Conservation (phyloP, 768 basidiomycete genomes). For the Strobilomyces confusus region DNA sequence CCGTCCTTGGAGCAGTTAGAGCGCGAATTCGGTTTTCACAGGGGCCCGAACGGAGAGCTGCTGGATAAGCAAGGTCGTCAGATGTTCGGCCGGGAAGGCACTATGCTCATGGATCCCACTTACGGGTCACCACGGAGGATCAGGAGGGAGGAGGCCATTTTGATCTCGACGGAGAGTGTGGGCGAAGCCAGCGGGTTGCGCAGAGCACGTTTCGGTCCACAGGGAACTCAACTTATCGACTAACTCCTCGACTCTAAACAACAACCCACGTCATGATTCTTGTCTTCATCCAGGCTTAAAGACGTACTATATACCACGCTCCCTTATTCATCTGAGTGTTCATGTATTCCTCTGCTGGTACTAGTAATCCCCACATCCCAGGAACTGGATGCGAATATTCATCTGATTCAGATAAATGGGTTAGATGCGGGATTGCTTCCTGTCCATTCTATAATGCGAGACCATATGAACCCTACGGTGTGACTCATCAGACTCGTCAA, state of each 20-base stretch:
- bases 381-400: constrained; percentile 19
- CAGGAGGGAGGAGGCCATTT: constrained; percentile 2
- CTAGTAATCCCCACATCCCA: constrained; percentile 13
- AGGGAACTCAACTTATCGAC: constrained; percentile 24
- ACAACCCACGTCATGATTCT: too few species aligned
- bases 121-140: background rate
- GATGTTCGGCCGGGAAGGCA: constrained; percentile 23
- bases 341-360: background rate
- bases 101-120: constrained; percentile 13
- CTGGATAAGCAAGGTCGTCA: constrained; percentile 16
- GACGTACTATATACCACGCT: background rate
- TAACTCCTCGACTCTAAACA: too few species aligned
- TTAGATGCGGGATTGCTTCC: too few species aligned
- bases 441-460: too few species aligned
- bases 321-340: background rate
- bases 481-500: too few species aligned
- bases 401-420: too few species aligned
- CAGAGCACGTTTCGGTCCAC: constrained; percentile 16
- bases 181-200: background rate
- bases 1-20: constrained; percentile 2
- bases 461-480: too few species aligned
- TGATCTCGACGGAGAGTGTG: background rate
- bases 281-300: background rate
- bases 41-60: constrained; percentile 21
- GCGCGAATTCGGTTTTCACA: background rate